Evolutionary conservation across 1,139 yeast genomes (phyloP).

Genomic region (Kodamaea anthophila): DNA sequence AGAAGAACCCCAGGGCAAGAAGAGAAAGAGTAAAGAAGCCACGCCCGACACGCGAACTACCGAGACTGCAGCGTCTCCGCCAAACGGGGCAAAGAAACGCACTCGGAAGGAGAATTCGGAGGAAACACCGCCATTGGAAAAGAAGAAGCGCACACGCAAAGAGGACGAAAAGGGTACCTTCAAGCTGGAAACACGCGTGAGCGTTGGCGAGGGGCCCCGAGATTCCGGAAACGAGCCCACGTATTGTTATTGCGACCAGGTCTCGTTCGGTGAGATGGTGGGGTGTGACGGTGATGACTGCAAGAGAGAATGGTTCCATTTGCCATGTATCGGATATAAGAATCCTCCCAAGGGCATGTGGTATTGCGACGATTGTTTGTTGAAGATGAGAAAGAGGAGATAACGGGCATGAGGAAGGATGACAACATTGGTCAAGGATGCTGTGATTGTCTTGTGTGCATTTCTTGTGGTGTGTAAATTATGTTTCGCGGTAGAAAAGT

Average conservation of each 20-base stretch:
- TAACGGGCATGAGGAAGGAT: no score
- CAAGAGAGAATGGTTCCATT: constrained; percentile 93
- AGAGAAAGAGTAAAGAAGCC: constrained; percentile 22
- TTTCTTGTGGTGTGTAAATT: no score
- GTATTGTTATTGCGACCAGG: constrained; percentile 94
- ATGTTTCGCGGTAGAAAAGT: no score
- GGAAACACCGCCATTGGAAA: constrained; percentile 8
- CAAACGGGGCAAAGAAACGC: constrained; percentile 11
- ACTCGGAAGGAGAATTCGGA: constrained; percentile 6
- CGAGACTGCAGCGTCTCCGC: constrained; percentile 11
- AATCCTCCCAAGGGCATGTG: constrained; percentile 94
- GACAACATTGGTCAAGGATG: no score
- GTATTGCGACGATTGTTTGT: constrained; percentile 88
- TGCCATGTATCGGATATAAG: constrained; percentile 88
- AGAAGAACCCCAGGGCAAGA: constrained; percentile 22
- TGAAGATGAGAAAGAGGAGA: constrained; percentile 28
- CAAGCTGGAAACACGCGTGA: constrained; percentile 7
- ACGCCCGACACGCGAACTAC: constrained; percentile 4
- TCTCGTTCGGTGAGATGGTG: constrained; percentile 97
- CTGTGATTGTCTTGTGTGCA: no score
- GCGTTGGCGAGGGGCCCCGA: constrained; percentile 7
- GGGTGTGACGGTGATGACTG: constrained; percentile 96
- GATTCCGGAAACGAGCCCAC: constrained; percentile 55
- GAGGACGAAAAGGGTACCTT: constrained; percentile 19
- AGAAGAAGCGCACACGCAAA: constrained; percentile 25